Evolutionary conservation across 768 basidiomycete species (phyloP).

Genomic region (Sarcodon sp.): DNA sequence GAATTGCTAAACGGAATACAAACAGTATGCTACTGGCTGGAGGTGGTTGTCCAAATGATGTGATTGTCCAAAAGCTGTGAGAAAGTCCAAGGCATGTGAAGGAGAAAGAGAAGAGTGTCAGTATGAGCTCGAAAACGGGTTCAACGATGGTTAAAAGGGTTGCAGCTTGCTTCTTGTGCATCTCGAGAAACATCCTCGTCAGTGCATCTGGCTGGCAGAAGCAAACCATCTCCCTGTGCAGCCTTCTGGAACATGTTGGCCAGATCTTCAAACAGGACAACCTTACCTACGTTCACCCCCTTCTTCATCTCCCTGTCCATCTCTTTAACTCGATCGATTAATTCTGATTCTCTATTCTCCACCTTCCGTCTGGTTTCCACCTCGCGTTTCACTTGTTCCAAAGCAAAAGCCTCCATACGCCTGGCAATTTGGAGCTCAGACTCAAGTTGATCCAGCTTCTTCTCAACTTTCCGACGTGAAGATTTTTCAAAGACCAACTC

Average conservation of each 20-base stretch:
- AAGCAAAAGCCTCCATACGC: slow-evolving; percentile 5
- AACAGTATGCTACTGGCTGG: no score
- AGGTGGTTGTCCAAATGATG: no score
- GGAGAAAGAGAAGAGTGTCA: no score
- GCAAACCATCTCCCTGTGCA: not conserved
- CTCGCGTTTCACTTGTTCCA: slow-evolving; percentile 10
- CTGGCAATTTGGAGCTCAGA: slow-evolving; percentile 3
- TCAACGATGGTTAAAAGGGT: no score
- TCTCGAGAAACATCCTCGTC: no score
- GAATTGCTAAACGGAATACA: no score
- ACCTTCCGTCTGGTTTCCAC: slow-evolving; percentile 6
- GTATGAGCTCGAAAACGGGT: no score
- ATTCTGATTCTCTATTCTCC: slow-evolving; percentile 5
- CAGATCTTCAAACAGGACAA: not conserved
- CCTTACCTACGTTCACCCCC: not conserved
- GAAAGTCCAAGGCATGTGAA: no score
- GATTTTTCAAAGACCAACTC: slow-evolving; percentile 11
- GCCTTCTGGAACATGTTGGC: not conserved
- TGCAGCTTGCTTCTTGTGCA: no score
- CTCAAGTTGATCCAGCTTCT: slow-evolving; percentile 5
- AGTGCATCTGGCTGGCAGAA: no score
- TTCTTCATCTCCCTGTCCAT: slow-evolving; percentile 6
- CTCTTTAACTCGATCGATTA: slow-evolving; percentile 3
- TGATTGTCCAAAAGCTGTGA: no score
- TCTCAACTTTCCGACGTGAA: slow-evolving; percentile 12